A percentile compares a stretch with the other conserved stretches of the same genome.
phyloP scores from a whole-genome alignment of 192 early-diverging fungal species.

The Helicostylum pulchrum region DNA sequence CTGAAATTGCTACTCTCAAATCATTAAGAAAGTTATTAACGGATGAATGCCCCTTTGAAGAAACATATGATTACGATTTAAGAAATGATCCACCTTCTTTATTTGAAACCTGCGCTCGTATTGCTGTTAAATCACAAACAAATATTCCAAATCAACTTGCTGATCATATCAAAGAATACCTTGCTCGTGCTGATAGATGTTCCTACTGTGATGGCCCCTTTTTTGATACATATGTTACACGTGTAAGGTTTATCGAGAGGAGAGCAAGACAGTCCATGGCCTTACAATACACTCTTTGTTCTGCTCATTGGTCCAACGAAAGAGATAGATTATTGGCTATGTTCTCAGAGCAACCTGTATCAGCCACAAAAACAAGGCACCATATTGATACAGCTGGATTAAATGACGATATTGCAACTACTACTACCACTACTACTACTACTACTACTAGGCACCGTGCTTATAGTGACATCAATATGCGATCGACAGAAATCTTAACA shows the following conservation, averaged over 20 bases:
- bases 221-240: slow-evolving; percentile 57
- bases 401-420: not conserved
- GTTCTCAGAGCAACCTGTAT: slow-evolving; percentile 36
- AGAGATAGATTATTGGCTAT: slow-evolving; percentile 57
- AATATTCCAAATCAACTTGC: slow-evolving; percentile 50
- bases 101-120: slow-evolving; percentile 72
- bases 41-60: slow-evolving; percentile 50
- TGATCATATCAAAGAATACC: slow-evolving; percentile 61
- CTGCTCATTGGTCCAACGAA: slow-evolving; percentile 72
- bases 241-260: slow-evolving; percentile 63
- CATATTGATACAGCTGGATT: slow-evolving; percentile 9
- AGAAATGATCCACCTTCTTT: slow-evolving; percentile 58
- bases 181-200: slow-evolving; percentile 59
- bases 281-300: slow-evolving; percentile 70
- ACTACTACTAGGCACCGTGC: slow-evolving; percentile 1
- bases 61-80: slow-evolving; percentile 41
- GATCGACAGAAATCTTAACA: not conserved
- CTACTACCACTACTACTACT: too few relatives aligned
- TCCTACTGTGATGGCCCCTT: slow-evolving; percentile 79
- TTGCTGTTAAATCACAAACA: slow-evolving; percentile 63
- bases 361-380: not conserved
- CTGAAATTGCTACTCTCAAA: slow-evolving; percentile 66
- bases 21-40: slow-evolving; percentile 54
- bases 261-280: slow-evolving; percentile 44
- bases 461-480: slow-evolving; percentile 1